Evolutionary conservation across 805 yeast genomes (phyloP).

Genomic region (Metschnikowia lachancei): DNA sequence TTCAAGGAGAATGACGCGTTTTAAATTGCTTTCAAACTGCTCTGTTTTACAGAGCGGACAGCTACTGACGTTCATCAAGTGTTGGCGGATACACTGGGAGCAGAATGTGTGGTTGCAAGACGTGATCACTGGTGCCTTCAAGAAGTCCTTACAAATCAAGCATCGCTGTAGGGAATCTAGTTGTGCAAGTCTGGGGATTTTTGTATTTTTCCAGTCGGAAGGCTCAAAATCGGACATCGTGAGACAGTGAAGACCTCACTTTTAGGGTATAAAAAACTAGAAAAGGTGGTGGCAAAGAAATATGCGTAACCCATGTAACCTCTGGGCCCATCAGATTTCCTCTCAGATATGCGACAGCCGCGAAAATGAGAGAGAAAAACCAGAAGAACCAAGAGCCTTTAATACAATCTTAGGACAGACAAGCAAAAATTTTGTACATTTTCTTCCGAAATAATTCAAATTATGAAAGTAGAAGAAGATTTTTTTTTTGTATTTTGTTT

Average conservation of each 20-base stretch:
- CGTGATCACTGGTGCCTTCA: constrained; percentile 76
- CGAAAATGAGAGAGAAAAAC: not conserved
- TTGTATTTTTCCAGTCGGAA: constrained; percentile 61
- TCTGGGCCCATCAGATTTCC: no score
- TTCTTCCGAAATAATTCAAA: no score
- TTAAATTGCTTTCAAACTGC: constrained; percentile 64
- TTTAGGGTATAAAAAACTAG: no score
- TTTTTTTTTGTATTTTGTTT: not conserved
- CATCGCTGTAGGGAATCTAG: constrained; percentile 76
- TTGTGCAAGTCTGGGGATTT: constrained; percentile 53
- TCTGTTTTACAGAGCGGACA: constrained; percentile 81
- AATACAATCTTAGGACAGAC: no score
- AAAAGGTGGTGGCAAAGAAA: not conserved
- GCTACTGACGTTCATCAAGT: constrained; percentile 52
- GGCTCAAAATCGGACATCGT: constrained; percentile 47
- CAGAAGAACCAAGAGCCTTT: not conserved
- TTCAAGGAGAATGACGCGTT: constrained; percentile 67
- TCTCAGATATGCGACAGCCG: not conserved
- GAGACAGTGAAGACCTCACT: no score
- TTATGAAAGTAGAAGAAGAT: not conserved
- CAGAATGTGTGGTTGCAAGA: constrained; percentile 89
- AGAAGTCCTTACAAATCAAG: constrained; percentile 82
- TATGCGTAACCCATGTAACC: not conserved
- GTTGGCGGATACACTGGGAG: constrained; percentile 77
- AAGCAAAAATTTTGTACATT: no score